Evolutionary conservation across 805 yeast genomes (phyloP), one percentile per base, ranked within the genome.

Genomic region (Danielia reshetovae): DNA sequence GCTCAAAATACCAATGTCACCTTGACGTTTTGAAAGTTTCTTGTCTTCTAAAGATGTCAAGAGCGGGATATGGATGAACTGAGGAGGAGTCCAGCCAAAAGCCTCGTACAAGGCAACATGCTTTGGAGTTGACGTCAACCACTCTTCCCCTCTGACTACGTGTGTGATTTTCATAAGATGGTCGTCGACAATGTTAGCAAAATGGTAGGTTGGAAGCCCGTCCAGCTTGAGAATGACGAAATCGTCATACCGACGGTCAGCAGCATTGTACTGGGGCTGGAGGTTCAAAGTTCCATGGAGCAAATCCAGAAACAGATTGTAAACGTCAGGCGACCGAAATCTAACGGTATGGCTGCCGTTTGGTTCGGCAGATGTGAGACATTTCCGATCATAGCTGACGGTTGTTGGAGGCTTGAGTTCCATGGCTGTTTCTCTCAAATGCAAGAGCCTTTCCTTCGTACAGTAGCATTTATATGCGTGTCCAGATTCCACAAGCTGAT

Each of bases 71-170:
- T 93, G 99, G n/a, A 84, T 70, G 55, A 77, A 93, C 13, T 69
- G 51, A 0, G 99, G 98, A 1, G 83, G 77, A 0, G 51, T 44
- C 97, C 97, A 90, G 0, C 85, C 86, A 54, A 90, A 81, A 0
- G 96, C 95, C 12, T 72, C 49, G 54, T 93, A 94, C 33, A 93
- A 57, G 0, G 96, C 90, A 29, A 88, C 70, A 52, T 93, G 98
- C 49, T 89, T 90, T 2, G 97, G 96, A 0, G 98, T 93, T 0
- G 97, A 86, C 1, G 95, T 84, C 8, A 93, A 63, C 98, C 99
- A 93, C 57, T 93, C 98, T 53, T 93, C 98, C 22, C 99, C 99
- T 46, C 99, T 70, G 4, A 93, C 79, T 7, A 93, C 98, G 59
- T 93, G 97, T 0, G 96, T 85, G 28, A 93, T 84, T 29, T 77